Evolutionary conservation across 2,329 filamentous ascomycete species (phyloP), one percentile per base, ranked within the genome.

Genomic region (Pseudofabraea citricarpa): DNA sequence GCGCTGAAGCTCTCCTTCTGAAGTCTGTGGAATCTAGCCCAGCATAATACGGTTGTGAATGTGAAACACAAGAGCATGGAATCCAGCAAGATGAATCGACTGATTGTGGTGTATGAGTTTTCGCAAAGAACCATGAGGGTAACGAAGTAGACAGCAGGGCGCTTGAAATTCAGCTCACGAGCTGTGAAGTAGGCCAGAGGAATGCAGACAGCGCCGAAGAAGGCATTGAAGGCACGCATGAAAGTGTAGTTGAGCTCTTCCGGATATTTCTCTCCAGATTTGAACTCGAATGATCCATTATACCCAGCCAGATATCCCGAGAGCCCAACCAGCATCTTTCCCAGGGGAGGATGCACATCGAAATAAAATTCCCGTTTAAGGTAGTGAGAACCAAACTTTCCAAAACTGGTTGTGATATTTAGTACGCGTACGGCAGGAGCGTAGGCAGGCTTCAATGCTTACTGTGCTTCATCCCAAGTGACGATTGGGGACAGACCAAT

Each of bases 281-380:
- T 98, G 78, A 98, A 98, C 63, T 98, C 93, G 69, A 98, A 98
- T 4, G 91, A 94, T 46, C 93, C 93, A 72, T 98, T 98, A 75
- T 98, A 98, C 54, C 91, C 91, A 54, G 91, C 94, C 49, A 98
- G 77, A 62, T 94, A 95, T 63, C 93, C 93, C 6, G 93, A 97
- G 40, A 98, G 77, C 50, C 93, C 93, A 56, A 98, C 91, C 44
- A 98, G 82, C 81, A 98, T 97, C 75, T 98, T 98, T 64, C 93
- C 93, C 49, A 98, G 81, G 43, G 93, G 93, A 53, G 93, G 93
- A 67, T 95, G 88, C 46, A 94, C 74, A 75, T 95, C 88, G 71
- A 98, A 98, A 77, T 98, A 98, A 75, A 97, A 96, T 69, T 98
- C 93, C 66, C 91, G 88, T 68, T 98, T 96, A 63, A 98, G 83